These are phyloP conservation scores for Zangia roseola DNA, from an alignment of 768 basidiomycete genomes.

Conservation along the genomic window DNA sequence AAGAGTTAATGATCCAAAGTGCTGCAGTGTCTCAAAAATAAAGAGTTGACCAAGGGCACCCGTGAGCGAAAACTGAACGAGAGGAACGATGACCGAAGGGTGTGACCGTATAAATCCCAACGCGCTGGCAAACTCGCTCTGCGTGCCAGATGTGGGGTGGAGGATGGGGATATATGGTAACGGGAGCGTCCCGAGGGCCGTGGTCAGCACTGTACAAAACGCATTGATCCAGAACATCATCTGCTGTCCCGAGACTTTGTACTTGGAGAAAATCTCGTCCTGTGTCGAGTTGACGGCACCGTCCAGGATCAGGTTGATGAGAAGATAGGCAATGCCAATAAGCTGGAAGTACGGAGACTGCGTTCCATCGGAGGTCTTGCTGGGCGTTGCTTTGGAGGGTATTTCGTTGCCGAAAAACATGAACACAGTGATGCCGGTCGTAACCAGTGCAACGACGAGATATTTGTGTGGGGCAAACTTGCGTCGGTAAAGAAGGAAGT, in stretches of 20 bases:
- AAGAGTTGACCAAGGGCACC: slow-evolving; percentile 96
- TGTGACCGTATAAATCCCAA: slow-evolving; percentile 75
- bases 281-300: slow-evolving; percentile 95
- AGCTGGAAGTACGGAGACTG: slow-evolving; percentile 52
- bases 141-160: slow-evolving; percentile 60
- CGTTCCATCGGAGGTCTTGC: slow-evolving; percentile 27
- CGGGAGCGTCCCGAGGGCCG: slow-evolving; percentile 67
- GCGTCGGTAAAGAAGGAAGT: slow-evolving; percentile 91
- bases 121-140: slow-evolving; percentile 65
- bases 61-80: slow-evolving; percentile 82
- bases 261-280: slow-evolving; percentile 87
- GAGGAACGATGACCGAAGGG: slow-evolving; percentile 68
- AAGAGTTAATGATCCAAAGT: slow-evolving; percentile 86
- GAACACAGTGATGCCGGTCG: slow-evolving; percentile 86
- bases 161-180: slow-evolving; percentile 81
- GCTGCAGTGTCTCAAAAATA: slow-evolving; percentile 93
- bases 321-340: slow-evolving; percentile 72
- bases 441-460: slow-evolving; percentile 91
- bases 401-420: slow-evolving; percentile 80
- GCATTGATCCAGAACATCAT: slow-evolving; percentile 99
- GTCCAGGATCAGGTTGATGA: slow-evolving; percentile 88
- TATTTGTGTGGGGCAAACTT: slow-evolving; percentile 94
- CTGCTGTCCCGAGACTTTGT: slow-evolving; percentile 83
- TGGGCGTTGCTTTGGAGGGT: slow-evolving; percentile 36
- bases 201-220: slow-evolving; percentile 75